Evolutionary conservation across 495 filamentous ascomycete genomes (phyloP).

Genomic region (Neurospora sp.): DNA sequence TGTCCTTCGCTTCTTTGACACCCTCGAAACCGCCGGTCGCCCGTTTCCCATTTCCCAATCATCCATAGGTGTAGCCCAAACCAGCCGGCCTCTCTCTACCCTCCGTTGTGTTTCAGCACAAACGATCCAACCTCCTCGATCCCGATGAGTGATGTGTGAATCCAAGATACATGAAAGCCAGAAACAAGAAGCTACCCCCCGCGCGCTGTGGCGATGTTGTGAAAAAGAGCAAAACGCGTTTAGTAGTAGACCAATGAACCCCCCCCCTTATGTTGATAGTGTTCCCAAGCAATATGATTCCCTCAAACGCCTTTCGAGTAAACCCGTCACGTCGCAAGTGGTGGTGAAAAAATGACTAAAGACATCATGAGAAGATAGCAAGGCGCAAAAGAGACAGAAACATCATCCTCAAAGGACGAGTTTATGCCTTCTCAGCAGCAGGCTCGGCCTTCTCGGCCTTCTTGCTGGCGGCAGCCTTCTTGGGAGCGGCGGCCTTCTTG

Average conservation of each 20-base stretch:
- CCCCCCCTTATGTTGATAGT: neutral
- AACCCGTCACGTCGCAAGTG: constrained; percentile 10
- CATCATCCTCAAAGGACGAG: neutral
- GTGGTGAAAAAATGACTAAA: constrained; percentile 3
- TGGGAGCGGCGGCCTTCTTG: constrained; percentile 55
- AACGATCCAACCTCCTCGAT: neutral
- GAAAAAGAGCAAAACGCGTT: neutral
- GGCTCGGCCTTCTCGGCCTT: constrained; percentile 31
- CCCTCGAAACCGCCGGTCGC: neutral
- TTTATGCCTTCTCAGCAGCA: constrained; percentile 11
- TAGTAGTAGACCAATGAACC: neutral
- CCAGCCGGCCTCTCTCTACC: neutral
- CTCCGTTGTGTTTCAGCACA: neutral
- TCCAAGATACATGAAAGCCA: neutral
- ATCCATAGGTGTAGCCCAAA: neutral
- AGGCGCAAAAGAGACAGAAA: neutral
- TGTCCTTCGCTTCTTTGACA: neutral
- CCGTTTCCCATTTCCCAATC: neutral
- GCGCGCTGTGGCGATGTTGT: neutral
- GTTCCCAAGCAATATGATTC: constrained; percentile 1
- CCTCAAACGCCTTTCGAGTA: constrained; percentile 2
- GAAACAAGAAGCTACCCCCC: neutral
- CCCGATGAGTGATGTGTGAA: neutral
- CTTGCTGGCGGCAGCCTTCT: constrained; percentile 45
- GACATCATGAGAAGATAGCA: constrained; percentile 11